Percentiles rank a stretch among this genome's conserved stretches.
Conservation (phyloP, 306 rosid genomes). For the Crataegus laevigata region DNA sequence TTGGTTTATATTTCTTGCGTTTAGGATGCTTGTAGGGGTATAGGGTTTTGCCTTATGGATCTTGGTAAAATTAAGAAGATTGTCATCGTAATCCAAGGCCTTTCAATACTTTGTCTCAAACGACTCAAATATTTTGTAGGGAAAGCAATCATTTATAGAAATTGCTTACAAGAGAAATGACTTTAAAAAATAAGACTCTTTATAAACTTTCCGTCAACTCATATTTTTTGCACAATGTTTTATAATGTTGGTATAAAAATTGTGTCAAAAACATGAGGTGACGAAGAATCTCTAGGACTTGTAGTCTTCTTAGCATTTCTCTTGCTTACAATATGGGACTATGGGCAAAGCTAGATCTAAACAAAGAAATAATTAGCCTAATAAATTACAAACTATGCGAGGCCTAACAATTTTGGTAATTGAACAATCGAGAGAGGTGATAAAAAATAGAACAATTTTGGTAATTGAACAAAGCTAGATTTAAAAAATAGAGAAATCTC, state of each 20-base stretch:
- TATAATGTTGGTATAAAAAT: too few relatives aligned
- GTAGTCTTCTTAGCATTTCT: too few relatives aligned
- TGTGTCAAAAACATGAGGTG: too few relatives aligned
- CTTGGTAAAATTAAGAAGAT: background rate
- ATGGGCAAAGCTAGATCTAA: background rate
- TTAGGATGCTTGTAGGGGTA: background rate
- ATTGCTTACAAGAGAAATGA: too few relatives aligned
- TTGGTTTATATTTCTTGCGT: background rate
- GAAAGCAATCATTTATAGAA: background rate
- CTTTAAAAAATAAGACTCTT: too few relatives aligned
- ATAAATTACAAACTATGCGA: background rate
- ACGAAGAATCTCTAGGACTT: accelerated
- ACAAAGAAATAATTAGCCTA: background rate
- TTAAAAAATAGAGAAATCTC: too few relatives aligned
- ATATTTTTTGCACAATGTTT: too few relatives aligned
- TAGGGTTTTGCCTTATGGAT: background rate
- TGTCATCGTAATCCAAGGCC: background rate
- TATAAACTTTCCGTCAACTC: accelerated
- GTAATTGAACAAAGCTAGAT: too few relatives aligned
- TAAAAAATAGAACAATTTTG: too few relatives aligned
- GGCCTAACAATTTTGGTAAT: background rate
- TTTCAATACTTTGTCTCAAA: background rate
- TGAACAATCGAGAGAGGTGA: too few relatives aligned
- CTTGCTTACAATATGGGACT: background rate
- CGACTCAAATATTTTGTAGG: background rate